phyloP scores from a whole-genome alignment of 495 filamentous ascomycete species.

The Cercophora sp. region DNA sequence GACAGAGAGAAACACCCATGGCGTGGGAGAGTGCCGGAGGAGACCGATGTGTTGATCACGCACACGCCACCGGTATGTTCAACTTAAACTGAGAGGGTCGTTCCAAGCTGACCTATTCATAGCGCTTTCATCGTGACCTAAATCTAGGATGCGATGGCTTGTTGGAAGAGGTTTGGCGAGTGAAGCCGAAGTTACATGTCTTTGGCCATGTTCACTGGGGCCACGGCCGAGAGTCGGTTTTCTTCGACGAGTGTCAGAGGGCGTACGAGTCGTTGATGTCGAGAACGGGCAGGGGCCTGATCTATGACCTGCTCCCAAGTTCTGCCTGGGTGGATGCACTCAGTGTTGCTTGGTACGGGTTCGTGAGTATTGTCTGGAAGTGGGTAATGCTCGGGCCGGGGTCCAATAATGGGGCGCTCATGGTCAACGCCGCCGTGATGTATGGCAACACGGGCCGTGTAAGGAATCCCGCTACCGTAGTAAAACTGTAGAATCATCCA shows the following conservation, averaged over 20 bases:
- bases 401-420: constrained; percentile 56
- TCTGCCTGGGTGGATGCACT: constrained; percentile 59
- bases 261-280: constrained; percentile 65
- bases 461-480: constrained; percentile 44
- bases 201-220: constrained; percentile 85
- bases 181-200: constrained; percentile 75
- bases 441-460: constrained; percentile 62
- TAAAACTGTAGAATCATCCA: constrained; percentile 27
- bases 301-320: constrained; percentile 47
- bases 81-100: neutral
- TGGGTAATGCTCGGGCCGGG: constrained; percentile 58
- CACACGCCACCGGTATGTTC: constrained; percentile 57
- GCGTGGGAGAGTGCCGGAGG: constrained; percentile 56
- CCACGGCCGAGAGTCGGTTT: constrained; percentile 60
- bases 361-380: constrained; percentile 66
- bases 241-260: constrained; percentile 72
- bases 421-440: constrained; percentile 78
- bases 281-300: constrained; percentile 42
- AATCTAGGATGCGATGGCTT: constrained; percentile 73
- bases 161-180: constrained; percentile 70
- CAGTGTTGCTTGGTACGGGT: constrained; percentile 58
- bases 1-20: constrained; percentile 39
- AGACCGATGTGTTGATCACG: constrained; percentile 81
- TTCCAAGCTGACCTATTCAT: neutral
- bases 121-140: constrained; percentile 72